These are phyloP conservation scores for Bodo saltans DNA, from an alignment of 78 protist genomes.

Conservation along the genomic window DNA sequence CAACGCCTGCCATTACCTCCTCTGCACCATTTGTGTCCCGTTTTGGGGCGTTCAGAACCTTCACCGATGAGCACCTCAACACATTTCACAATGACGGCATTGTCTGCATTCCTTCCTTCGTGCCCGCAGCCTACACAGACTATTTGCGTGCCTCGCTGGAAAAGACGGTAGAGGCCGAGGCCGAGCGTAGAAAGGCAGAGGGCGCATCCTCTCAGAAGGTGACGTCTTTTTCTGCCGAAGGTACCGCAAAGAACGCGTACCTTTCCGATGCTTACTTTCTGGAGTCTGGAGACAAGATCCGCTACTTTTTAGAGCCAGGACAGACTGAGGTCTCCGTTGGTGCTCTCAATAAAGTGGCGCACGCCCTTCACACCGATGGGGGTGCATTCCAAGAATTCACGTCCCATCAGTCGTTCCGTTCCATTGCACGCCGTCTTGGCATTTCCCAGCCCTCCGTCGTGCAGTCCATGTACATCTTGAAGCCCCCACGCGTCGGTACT, in stretches of 20 bases:
- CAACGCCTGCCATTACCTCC: too few species aligned
- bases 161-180: too few species aligned
- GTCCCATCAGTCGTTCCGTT: not conserved
- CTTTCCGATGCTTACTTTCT: not conserved
- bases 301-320: not conserved
- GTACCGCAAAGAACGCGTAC: too few species aligned
- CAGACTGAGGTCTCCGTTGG: too few species aligned
- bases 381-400: not conserved
- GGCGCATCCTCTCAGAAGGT: too few species aligned
- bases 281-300: not conserved
- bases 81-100: not conserved
- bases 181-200: too few species aligned
- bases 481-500: not conserved
- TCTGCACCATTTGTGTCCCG: too few species aligned
- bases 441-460: not conserved
- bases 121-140: too few species aligned
- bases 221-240: too few species aligned
- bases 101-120: not conserved
- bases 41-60: too few species aligned
- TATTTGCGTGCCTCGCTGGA: too few species aligned
- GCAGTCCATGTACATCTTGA: slow-evolving; percentile 7
- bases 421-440: not conserved
- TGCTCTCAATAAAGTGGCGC: not conserved
- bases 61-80: too few species aligned
- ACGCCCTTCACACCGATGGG: not conserved